Base-by-base conservation (phyloP, 148 eudicot genomes). In the Nyssa sinensis region DNA sequence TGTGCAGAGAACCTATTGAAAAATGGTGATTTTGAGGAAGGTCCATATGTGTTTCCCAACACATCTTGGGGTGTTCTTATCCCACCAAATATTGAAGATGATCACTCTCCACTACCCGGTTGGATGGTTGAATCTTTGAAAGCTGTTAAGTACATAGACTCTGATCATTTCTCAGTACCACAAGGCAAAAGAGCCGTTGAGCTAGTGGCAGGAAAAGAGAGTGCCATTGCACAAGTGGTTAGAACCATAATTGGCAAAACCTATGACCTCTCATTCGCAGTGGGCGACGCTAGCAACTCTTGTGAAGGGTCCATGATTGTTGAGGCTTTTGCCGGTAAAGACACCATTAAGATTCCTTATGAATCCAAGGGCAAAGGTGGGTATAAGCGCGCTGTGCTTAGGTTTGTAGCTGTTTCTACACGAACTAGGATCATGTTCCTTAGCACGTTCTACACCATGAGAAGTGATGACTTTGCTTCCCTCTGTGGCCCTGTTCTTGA, bases 121-220 rank as follows among this genome's bases (percentile, higher is more conserved):
- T 93, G 98, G 98, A 91, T 93, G 88, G 80, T 93, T 28, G 96
- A 88, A 66, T 93, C 98, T 57, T 82, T 93, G 16, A 93, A 93
- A 75, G 98, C 98, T 0, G 98, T 93, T 59, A 93, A 93, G 63
- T 93, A 89, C 91, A 78, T 93, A 19, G 98, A 93, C 70, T 80
- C 94, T 0, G 82, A 65, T 31, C 98, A 93, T 71, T 93, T 89
- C 83, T 80, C 87, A 0, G 98, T 93, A 1, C 98, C 98, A 28
- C 51, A 74, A 0, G 94, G 90, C 1, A 81, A 34, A 17, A 80
- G 97, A 3, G 98, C 97, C 23, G 75, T 93, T 3, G 98, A 93
- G 86, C 93, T 93, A 0, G 97, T 93, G 1, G 98, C 97, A 0
- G 98, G 98, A 0, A 89, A 83, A 62, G 98, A 93, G 71, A 89